These are phyloP conservation scores for Lentinula raphanica DNA, from an alignment of 768 basidiomycete species.

Conservation along the genomic window DNA sequence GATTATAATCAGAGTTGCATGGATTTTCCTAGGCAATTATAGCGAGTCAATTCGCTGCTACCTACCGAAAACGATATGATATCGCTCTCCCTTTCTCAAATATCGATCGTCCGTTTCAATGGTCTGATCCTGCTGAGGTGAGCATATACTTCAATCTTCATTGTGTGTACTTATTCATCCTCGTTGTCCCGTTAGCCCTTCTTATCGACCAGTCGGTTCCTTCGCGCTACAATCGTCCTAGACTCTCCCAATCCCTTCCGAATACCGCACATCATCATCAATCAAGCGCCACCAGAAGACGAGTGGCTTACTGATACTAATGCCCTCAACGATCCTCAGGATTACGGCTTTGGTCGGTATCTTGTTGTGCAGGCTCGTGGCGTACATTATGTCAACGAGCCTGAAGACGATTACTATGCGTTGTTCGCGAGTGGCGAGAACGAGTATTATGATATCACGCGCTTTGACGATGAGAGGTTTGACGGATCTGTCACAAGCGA, in stretches of 20 bases:
- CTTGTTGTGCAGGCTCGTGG: conserved; percentile 23
- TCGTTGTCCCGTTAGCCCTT: conserved; percentile 23
- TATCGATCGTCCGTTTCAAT: conserved; percentile 37
- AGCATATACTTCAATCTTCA: conserved; percentile 11
- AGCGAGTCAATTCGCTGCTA: conserved; percentile 31
- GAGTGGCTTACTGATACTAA: conserved; percentile 34
- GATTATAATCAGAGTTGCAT: conserved; percentile 6
- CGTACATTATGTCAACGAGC: conserved; percentile 2
- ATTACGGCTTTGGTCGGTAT: conserved; percentile 27
- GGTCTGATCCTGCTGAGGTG: conserved; percentile 52
- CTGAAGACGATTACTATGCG: background rate
- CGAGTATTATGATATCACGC: conserved; percentile 1
- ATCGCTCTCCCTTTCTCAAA: conserved; percentile 20
- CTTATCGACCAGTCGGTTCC: conserved; percentile 18
- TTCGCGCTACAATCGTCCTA: conserved; percentile 31
- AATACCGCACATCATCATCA: conserved; percentile 43
- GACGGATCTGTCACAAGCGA: background rate
- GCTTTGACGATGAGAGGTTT: background rate
- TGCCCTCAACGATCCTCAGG: conserved; percentile 29
- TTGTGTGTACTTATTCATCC: background rate
- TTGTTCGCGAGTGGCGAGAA: background rate
- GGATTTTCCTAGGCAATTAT: conserved; percentile 29
- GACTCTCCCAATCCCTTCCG: conserved; percentile 38
- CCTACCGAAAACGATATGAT: conserved; percentile 37
- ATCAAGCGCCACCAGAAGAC: conserved; percentile 31